phyloP scores from a whole-genome alignment of 441 rosid species.

The Brassica hybrid region DNA sequence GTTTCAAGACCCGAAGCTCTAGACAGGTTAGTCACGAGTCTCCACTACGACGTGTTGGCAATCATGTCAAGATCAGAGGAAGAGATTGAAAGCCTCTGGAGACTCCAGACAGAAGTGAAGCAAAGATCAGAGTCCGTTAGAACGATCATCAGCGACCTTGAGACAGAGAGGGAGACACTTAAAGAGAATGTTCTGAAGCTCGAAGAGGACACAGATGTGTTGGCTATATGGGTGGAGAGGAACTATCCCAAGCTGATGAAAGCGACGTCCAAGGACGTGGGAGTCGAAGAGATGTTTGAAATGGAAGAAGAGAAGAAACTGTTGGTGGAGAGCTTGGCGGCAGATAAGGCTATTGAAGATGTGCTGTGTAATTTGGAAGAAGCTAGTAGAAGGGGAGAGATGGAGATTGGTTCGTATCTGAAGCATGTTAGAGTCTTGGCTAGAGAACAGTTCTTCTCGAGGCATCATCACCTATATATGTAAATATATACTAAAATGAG shows the following conservation, averaged over 20 bases:
- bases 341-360: conserved; percentile 56
- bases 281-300: conserved; percentile 39
- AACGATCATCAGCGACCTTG: conserved; percentile 40
- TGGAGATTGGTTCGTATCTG: conserved; percentile 50
- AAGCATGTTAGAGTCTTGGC: conserved; percentile 60
- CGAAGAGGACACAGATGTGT: conserved; percentile 32
- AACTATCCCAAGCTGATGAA: conserved; percentile 26
- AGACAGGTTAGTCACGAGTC: conserved; percentile 56
- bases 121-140: conserved; percentile 21
- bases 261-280: conserved; percentile 4
- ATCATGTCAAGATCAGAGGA: conserved; percentile 37
- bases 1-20: conserved; percentile 61
- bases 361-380: conserved; percentile 51
- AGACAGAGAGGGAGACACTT: conserved; percentile 44
- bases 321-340: conserved; percentile 45
- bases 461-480: neutral
- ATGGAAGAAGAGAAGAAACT: conserved; percentile 36
- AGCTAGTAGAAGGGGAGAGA: conserved; percentile 45
- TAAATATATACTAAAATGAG: no score
- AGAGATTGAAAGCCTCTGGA: conserved; percentile 49
- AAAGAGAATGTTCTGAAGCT: conserved; percentile 35
- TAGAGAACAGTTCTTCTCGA: conserved; percentile 58
- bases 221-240: conserved; percentile 47
- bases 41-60: conserved; percentile 52
- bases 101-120: conserved; percentile 45